These are phyloP conservation scores for Hypoxylon sp. DNA, from an alignment of 2,329 filamentous ascomycete genomes.

Conservation along the genomic window DNA sequence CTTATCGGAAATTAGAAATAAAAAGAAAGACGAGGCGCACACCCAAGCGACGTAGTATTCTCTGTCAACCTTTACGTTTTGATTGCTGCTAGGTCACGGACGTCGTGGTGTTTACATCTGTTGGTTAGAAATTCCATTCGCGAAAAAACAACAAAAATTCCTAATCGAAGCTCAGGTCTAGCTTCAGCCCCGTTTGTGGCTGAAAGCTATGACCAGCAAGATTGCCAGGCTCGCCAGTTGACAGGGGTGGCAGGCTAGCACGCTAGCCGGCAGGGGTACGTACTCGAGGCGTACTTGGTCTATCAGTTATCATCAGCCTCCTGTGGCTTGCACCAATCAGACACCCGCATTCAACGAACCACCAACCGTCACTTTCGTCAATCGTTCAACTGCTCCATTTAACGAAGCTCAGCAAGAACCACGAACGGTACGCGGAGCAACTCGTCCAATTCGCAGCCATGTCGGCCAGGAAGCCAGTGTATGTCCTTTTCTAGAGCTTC, in stretches of 20 bases:
- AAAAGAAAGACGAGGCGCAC: not conserved
- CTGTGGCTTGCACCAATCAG: conserved; percentile 47
- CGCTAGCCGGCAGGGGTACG: too few species aligned
- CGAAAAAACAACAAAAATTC: conserved; percentile 22
- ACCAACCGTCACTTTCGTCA: conserved; percentile 22
- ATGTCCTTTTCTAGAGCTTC: conserved; percentile 39
- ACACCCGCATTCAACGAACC: conserved; percentile 44
- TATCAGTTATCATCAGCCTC: conserved; percentile 16
- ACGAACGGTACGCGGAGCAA: conserved; percentile 28
- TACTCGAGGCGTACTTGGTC: too few species aligned
- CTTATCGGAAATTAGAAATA: too few species aligned
- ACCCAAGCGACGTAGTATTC: not conserved
- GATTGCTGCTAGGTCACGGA: not conserved
- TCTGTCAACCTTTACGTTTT: not conserved
- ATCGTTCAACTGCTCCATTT: conserved; percentile 39
- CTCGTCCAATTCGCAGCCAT: conserved; percentile 55
- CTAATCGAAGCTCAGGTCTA: conserved; percentile 24
- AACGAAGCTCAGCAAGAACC: conserved; percentile 34
- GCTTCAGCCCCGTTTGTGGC: conserved; percentile 23
- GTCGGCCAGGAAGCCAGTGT: conserved; percentile 68
- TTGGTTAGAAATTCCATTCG: conserved; percentile 24
- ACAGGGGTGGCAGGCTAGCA: too few species aligned
- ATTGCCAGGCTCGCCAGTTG: too few species aligned
- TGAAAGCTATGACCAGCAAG: conserved; percentile 14
- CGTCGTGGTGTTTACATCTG: conserved; percentile 16